Evolutionary conservation across 495 filamentous ascomycete genomes (phyloP), one percentile per base, ranked within the genome.

Genomic region (Articulospora tetracladia): DNA sequence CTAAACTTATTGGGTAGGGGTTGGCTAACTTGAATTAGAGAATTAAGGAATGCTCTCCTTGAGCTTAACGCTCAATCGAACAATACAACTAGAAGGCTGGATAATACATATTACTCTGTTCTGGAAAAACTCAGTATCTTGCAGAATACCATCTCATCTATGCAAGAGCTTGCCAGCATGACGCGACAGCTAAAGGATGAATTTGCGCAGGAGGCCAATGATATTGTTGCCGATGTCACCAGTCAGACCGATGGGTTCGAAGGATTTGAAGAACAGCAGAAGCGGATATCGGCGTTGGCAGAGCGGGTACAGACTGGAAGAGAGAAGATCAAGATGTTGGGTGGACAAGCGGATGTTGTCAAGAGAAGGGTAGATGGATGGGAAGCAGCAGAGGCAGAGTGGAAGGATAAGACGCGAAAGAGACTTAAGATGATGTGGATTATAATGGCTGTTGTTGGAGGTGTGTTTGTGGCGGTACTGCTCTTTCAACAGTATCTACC

Each of bases 41-140:
- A 67, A 50, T 46, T 69, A 52, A 48, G 61, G 17, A 67, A 72
- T 55, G 73, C 77, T 0, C 65, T 83, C 19, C 47, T 66, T 47
- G 70, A 75, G 25, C 69, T 84, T 17, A 73, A 73, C 24, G 67
- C 64, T 12, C 76, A 77, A 58, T 77, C 79, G 10, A 76, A 71
- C 44, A 79, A 80, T 34, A 84, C 85, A 2, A 94, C 86, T 20
- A 81, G 83, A 61, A 83, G 83, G 47, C 80, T 97, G n/a, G 91
- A 96, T 67, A 87, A 89, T 64, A 92, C 88, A 0, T 96, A 96
- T 74, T 92, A 93, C 66, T 85, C 87, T 3, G 78, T 97, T 4
- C 77, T 94, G 17, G 88, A 93, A 68, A 93, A 89, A 59, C 77
- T 93, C 28, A 79, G 83, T 46, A 72, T 83, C 0, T 75, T 97